Evolutionary conservation across 208 protist species (phyloP), one percentile per base, ranked within the genome.

Genomic region (Blechomonas ayalai): DNA sequence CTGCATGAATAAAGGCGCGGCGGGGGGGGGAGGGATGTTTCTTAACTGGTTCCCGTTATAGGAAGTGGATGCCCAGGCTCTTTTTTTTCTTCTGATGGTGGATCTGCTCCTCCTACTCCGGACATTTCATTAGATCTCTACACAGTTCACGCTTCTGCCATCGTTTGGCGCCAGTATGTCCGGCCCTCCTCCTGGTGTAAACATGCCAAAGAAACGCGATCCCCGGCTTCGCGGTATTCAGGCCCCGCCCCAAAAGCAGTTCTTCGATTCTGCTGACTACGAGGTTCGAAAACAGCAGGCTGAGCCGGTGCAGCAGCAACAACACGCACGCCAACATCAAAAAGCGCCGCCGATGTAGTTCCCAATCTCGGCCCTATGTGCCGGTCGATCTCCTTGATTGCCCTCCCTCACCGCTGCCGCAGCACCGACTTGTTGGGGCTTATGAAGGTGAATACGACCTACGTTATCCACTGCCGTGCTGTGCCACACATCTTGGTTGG

Each of bases 191-290:
- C 52, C 77, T 3, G 79, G 77, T 24, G 79, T 86, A 24, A 87
- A 82, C 39, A 92, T 92, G 83, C 83, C 83, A 15, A 92, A 87
- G 59, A 92, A 92, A 56, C 52, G 63, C 13, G 83, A 92, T 32
- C 83, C 83, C 18, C 83, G 79, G 28, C 74, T 92, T 33, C 75
- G 79, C 13, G 73, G 70, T 18, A 28, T 92, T 52, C 68, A 89
- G 59, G 63, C 72, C 26, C 83, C 83, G 7, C 62, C 26, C 29
- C 54, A 67, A 41, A 73, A 89, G 36, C 69, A 89, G 52, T 92
- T 86, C 56, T 92, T 92, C 45, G 83, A 92, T 53, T 92, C 83
- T 4, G 83, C 83, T 0, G 79, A 92, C 48, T 89, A 92, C 47
- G 83, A 92, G 44, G 83, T 92, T 29, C 67, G 79, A 10, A 76